These are phyloP conservation scores for Macrocybe gigantea DNA, from an alignment of 768 basidiomycete genomes.

Conservation along the genomic window DNA sequence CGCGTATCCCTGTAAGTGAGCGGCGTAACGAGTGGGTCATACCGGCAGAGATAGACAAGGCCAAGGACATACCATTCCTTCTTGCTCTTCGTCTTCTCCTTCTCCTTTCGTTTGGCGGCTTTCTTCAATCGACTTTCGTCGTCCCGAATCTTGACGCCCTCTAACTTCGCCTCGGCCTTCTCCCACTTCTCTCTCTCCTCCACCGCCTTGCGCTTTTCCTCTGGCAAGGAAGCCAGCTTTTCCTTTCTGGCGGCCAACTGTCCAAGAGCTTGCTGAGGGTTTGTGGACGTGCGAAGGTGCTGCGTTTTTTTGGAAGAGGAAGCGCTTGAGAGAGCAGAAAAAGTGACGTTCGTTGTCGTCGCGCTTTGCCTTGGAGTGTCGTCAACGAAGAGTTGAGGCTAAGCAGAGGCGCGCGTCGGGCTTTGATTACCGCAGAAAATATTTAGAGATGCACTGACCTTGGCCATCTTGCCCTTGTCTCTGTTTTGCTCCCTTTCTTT, in stretches of 20 bases:
- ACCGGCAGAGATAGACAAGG: conserved; percentile 2
- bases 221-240: conserved; percentile 69
- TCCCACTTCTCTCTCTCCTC: conserved; percentile 87
- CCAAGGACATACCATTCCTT: conserved; percentile 62
- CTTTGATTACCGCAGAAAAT: conserved; percentile 1
- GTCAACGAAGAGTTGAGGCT: conserved; percentile 73
- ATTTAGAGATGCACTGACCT: conserved; percentile 45
- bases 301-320: conserved; percentile 40
- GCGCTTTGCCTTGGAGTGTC: conserved; percentile 33
- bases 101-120: conserved; percentile 88
- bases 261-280: conserved; percentile 81
- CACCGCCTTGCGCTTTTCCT: conserved; percentile 74
- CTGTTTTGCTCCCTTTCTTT: conserved; percentile 39
- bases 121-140: conserved; percentile 85
- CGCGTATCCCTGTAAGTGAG: conserved; percentile 65
- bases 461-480: conserved; percentile 40
- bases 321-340: conserved; percentile 53
- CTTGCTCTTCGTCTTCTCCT: conserved; percentile 79
- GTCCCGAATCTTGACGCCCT: conserved; percentile 89
- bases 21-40: neutral
- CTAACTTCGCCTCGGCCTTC: conserved; percentile 82
- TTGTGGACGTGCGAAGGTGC: conserved; percentile 64
- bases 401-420: conserved; percentile 1
- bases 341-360: conserved; percentile 60
- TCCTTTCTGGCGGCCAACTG: conserved; percentile 75